A percentile compares a stretch with the other conserved stretches of the same genome.
Evolutionary conservation across 2,329 filamentous ascomycete species (phyloP).

Genomic region (Cadophora malorum): DNA sequence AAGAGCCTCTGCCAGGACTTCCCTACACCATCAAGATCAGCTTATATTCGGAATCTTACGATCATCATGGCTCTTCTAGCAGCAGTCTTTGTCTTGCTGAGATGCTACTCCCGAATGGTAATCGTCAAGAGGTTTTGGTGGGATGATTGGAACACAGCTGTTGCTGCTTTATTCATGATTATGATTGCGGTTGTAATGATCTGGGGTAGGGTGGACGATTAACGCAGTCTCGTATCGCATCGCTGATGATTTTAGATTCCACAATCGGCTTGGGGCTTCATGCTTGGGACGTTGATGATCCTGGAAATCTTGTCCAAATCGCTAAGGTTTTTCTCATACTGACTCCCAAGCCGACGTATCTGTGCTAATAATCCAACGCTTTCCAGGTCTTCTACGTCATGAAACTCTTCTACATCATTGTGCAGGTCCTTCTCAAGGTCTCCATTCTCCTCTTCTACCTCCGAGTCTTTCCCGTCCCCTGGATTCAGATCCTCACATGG

Average conservation of each 20-base stretch:
- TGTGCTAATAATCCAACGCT: background rate
- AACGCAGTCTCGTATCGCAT: background rate
- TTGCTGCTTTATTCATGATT: constrained; percentile 9
- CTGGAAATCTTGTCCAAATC: constrained; percentile 4
- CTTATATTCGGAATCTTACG: constrained; percentile 7
- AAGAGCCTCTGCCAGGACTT: background rate
- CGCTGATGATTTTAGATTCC: background rate
- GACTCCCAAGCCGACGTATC: too few species aligned
- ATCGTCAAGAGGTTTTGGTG: constrained; percentile 11
- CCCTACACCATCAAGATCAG: background rate
- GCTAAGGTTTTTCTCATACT: background rate
- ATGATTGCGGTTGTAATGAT: constrained; percentile 14
- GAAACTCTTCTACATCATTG: constrained; percentile 25
- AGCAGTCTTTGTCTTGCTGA: background rate
- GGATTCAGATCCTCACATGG: constrained; percentile 1
- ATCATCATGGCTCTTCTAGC: constrained; percentile 9
- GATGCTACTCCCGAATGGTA: background rate
- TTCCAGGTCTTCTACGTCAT: constrained; percentile 3
- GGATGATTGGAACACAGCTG: constrained; percentile 12
- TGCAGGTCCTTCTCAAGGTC: constrained; percentile 26
- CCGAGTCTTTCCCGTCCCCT: constrained; percentile 20
- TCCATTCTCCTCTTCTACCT: constrained; percentile 29
- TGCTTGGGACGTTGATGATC: constrained; percentile 12
- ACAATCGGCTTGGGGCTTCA: constrained; percentile 11
- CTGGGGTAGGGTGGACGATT: background rate